phyloP scores from a whole-genome alignment of 1,284 basidiomycete genomes.

The Testicularia cyperi region DNA sequence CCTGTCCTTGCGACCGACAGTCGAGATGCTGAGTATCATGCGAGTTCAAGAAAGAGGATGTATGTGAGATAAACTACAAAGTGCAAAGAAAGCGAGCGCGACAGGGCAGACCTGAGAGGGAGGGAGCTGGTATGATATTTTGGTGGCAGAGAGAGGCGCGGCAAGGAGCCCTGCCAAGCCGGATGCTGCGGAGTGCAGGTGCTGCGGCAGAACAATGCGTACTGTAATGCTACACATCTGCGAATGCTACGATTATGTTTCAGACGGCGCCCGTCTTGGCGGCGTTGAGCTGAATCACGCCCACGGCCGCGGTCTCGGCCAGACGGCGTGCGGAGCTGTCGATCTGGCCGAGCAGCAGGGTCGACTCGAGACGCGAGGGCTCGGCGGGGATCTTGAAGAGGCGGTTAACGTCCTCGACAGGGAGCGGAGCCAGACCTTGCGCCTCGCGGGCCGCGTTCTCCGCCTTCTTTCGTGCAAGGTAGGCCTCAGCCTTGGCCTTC shows the following conservation, averaged over 20 bases:
- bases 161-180: too few relatives aligned
- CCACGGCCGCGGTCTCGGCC: constrained; percentile 64
- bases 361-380: constrained; percentile 84
- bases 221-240: too few relatives aligned
- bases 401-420: constrained; percentile 54
- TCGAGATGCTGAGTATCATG: neutral
- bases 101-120: too few relatives aligned
- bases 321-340: constrained; percentile 60
- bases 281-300: constrained; percentile 54
- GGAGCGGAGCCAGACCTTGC: constrained; percentile 81
- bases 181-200: too few relatives aligned
- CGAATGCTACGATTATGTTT: too few relatives aligned
- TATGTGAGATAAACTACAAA: too few relatives aligned
- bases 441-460: constrained; percentile 81
- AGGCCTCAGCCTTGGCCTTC: constrained; percentile 76
- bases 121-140: too few relatives aligned
- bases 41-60: too few relatives aligned
- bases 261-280: constrained; percentile 51
- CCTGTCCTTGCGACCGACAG: too few relatives aligned
- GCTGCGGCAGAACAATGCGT: too few relatives aligned
- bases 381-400: constrained; percentile 83
- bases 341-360: constrained; percentile 64
- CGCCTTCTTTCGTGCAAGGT: constrained; percentile 66
- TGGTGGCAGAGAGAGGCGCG: too few relatives aligned
- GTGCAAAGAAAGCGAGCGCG: too few relatives aligned